These are phyloP conservation scores for Globisporangium lucens DNA, from an alignment of 352 stramenopile genomes.

Conservation along the genomic window DNA sequence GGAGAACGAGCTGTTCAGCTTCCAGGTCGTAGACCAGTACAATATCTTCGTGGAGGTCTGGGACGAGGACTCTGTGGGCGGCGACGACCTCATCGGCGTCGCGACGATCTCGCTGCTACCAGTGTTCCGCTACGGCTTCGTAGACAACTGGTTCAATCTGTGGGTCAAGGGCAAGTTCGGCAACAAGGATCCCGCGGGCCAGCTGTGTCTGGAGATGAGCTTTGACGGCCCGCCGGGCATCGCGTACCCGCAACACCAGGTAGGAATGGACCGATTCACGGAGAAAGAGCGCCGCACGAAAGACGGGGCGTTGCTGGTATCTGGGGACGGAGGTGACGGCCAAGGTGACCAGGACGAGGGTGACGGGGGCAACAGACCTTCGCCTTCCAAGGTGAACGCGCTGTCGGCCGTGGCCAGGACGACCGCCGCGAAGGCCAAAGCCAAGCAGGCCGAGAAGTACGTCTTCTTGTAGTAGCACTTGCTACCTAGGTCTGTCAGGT, in stretches of 20 bases:
- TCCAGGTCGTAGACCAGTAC: slow-evolving; percentile 93
- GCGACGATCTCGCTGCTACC: slow-evolving; percentile 84
- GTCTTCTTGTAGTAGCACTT: not conserved
- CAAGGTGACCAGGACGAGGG: not conserved
- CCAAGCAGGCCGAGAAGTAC: slow-evolving; percentile 33
- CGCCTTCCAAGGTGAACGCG: slow-evolving; percentile 13
- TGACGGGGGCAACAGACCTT: not conserved
- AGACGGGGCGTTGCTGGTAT: slow-evolving; percentile 30
- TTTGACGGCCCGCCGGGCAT: slow-evolving; percentile 82
- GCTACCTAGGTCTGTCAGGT: not conserved
- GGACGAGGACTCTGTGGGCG: slow-evolving; percentile 90
- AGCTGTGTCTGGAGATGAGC: slow-evolving; percentile 85
- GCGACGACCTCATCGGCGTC: slow-evolving; percentile 88
- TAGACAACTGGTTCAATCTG: slow-evolving; percentile 89
- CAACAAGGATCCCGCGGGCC: slow-evolving; percentile 78
- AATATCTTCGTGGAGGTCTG: slow-evolving; percentile 88
- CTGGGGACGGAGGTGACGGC: slow-evolving; percentile 5
- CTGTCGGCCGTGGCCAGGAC: slow-evolving; percentile 20
- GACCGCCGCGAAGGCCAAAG: slow-evolving; percentile 10
- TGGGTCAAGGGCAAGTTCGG: slow-evolving; percentile 86
- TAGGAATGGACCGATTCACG: slow-evolving; percentile 69
- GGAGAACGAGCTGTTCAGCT: slow-evolving; percentile 74
- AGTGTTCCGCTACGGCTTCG: slow-evolving; percentile 85
- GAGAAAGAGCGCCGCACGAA: slow-evolving; percentile 75
- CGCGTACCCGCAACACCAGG: slow-evolving; percentile 90